Base-by-base conservation (phyloP, 306 rosid species). In the Arachis hypogaea region DNA sequence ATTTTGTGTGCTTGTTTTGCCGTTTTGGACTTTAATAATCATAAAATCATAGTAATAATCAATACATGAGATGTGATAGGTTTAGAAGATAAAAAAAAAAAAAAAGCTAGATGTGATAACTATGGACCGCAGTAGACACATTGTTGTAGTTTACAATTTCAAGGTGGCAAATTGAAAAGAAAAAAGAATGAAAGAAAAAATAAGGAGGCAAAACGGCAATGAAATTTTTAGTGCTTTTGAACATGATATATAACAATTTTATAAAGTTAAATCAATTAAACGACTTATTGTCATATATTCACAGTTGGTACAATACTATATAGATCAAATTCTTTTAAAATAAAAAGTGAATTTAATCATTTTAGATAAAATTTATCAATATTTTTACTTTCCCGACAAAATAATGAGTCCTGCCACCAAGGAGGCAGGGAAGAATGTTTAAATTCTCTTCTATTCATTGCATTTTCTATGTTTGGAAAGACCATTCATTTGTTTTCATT, bases 1-100 rank as follows among this genome's bases (percentile, higher is more conserved):
- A 81, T 74, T 78, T 83, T 72, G 62, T 78, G 83, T 55, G 68
- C 72, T 60, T 3, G 6, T 41, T 33, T 33, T 33, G 38, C 38
- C 38, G 38, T 33, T 33, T 33, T 63, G 5, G 1, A 49, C 66
- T 80, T 73, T 79, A 59, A 75, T 46, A 71, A 59, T 65, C 66
- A 71, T 42, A 74, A 61, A 73, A 73, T 50, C 14, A 6, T 49
- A 11, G 59, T 50, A 52, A 66, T 59, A 51, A 66, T 76, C 55
- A 51, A 57, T 69, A 1, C 36, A 59, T 61, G 3, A 45, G 79
- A 63, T 68, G 61, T 59, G 77, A 55, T 60, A 33, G 57, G 46
- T 72, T 40, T 30, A 40, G 22, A 64, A 43, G 38, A 14, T 43
- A 3, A 7, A 4, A 9, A 12, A 2, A 22, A 38, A 43, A 30